Evolutionary conservation across 768 basidiomycete species (phyloP).

Genomic region (Tulasnella sp.): DNA sequence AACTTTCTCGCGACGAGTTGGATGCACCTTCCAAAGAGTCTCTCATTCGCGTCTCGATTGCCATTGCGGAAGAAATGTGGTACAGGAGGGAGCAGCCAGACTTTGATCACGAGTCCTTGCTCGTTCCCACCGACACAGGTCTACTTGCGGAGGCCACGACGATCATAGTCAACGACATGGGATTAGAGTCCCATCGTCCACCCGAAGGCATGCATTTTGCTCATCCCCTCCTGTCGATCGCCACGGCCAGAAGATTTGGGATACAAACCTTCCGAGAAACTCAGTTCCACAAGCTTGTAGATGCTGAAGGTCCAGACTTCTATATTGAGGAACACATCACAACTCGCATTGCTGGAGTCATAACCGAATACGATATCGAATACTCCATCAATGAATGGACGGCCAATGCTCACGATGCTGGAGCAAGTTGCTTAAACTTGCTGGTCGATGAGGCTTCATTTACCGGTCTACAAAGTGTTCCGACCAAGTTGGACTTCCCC

Average conservation of each 20-base stretch:
- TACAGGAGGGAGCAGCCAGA: neutral
- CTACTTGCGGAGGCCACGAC: neutral
- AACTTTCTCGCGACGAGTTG: neutral
- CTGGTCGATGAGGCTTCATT: constrained; percentile 45
- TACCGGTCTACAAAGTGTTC: constrained; percentile 42
- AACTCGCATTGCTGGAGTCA: constrained; percentile 50
- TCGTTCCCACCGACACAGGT: neutral
- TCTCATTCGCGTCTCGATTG: neutral
- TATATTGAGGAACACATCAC: constrained; percentile 53
- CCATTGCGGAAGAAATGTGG: neutral
- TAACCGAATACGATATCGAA: constrained; percentile 50
- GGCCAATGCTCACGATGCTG: constrained; percentile 58
- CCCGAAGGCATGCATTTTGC: constrained; percentile 19
- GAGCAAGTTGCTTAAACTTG: constrained; percentile 50
- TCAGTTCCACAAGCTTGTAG: constrained; percentile 32
- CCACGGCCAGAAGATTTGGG: constrained; percentile 34
- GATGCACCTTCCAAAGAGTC: neutral
- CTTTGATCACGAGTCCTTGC: neutral
- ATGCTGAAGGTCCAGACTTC: constrained; percentile 42
- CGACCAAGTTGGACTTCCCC: constrained; percentile 50
- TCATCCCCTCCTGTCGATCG: constrained; percentile 17
- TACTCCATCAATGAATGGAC: constrained; percentile 56
- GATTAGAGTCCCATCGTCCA: neutral
- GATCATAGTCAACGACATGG: constrained; percentile 16
- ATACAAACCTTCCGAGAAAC: constrained; percentile 37